Conservation (phyloP, 139 green algal genomes). For the Picochlorum sp. region DNA sequence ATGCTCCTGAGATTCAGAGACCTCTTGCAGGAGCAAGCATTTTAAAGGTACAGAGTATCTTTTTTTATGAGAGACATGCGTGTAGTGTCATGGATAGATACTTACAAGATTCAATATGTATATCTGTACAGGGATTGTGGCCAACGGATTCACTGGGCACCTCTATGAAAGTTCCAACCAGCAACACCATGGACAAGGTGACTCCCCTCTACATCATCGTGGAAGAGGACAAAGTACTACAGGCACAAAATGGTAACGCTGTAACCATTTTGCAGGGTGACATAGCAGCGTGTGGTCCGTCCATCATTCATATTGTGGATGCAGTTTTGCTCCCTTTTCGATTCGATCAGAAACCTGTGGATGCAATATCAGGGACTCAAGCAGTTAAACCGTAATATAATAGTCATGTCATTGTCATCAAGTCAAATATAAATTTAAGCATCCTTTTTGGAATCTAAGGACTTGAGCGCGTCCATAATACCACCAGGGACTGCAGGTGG, state of each 20-base stretch:
- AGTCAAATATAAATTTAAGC: too few species aligned
- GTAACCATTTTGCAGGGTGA: slow-evolving; percentile 24
- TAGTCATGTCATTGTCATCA: neutral
- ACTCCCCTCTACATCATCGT: slow-evolving; percentile 5
- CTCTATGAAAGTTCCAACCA: slow-evolving; percentile 4
- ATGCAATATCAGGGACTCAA: slow-evolving; percentile 24
- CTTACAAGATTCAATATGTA: too few species aligned
- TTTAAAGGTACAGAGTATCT: neutral
- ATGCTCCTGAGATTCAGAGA: slow-evolving; percentile 12
- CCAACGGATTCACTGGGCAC: slow-evolving; percentile 12
- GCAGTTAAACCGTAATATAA: neutral
- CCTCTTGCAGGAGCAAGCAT: slow-evolving; percentile 17
- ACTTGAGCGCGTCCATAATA: too few species aligned
- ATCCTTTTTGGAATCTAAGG: too few species aligned
- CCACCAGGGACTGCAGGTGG: too few species aligned
- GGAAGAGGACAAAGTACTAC: slow-evolving; percentile 8
- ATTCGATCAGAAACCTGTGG: slow-evolving; percentile 25
- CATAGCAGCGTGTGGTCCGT: slow-evolving; percentile 27
- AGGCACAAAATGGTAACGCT: slow-evolving; percentile 14
- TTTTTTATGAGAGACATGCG: too few species aligned
- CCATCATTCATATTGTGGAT: slow-evolving; percentile 29
- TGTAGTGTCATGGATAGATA: too few species aligned
- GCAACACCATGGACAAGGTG: slow-evolving; percentile 23
- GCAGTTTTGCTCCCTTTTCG: slow-evolving; percentile 33
- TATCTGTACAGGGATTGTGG: slow-evolving; percentile 12